Base-by-base conservation (phyloP, 371 early-diverging fungal genomes). In the Apophysomyces variabilis region DNA sequence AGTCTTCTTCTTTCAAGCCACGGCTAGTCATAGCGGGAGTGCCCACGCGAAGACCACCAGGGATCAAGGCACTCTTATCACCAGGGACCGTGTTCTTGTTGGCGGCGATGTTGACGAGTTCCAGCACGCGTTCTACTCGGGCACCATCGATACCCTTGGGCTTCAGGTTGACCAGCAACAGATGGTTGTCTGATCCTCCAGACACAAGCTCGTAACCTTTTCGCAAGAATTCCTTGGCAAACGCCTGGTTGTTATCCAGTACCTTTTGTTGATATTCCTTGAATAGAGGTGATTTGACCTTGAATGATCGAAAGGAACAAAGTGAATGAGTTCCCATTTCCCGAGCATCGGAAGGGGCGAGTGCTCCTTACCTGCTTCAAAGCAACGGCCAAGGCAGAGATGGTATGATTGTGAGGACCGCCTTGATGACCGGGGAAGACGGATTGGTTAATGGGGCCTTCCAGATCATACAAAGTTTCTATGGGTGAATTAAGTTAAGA, bases 351-450 rank as follows among this genome's bases (percentile, higher is more conserved):
- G 32, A 26, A 26, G 32, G 32, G 32, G 32, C 3, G 3, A 26
- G 3, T 45, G 8, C 16, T 45, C 46, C 16, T 13, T 45, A 45
- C 46, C 84, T 99, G 97, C 79, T 97, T 94, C 64, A 99, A 83
- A 0, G 99, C 98, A 39, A 98, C 99, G 26, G 99, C 93, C 64
- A 99, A 82, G 13, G 99, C 99, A 38, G 96, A 88, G 67, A 99
- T 99, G 57, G 99, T 99, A 85, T 99, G 97, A 89, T 99, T 99
- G 85, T 99, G 99, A 38, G 99, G 99, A 7, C 99, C 99, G 67
- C 99, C 99, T 82, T 99, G 99, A 76, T 96, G 95, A 44, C 98
- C 97, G 14, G 99, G 99, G 87, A 99, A 99, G 45, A 99, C 99
- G 13, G 97, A 94, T 66, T 87, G 87, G 83, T 99, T 98, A 87